Evolutionary conservation across 306 rosid genomes (phyloP), one percentile per base, ranked within the genome.

Genomic region (Morella rubra): DNA sequence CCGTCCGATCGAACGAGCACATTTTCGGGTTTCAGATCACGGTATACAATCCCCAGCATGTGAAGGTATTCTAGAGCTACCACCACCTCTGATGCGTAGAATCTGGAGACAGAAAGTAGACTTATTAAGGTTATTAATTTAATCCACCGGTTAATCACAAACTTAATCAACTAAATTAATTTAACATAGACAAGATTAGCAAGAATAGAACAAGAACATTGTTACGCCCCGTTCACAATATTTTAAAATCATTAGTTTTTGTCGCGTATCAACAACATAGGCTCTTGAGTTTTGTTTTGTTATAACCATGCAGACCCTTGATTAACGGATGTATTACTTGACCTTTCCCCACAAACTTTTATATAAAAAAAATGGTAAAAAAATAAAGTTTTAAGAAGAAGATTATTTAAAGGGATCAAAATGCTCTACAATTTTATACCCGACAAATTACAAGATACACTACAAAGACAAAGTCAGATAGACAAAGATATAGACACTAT

Each of bases 21-120:
- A 44, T 92, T 92, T 81, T 92, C 97, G 0, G 97, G 97, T 78
- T 92, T 92, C 0, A 92, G 83, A 84, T 92, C 97, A 72, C 97
- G 97, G 74, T 92, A 92, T 46, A 92, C 93, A 55, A 92, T 90
- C 53, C 97, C 97, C 85, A 90, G n/a, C 97, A 92, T 92, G 89
- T 92, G 97, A 77, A 92, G 97, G 82, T 92, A 92, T 73, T 92
- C 97, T 7, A 92, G 73, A 54, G 97, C 93, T 68, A 90, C 90
- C 54, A 92, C 76, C 50, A 92, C 93, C 82, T 92, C 97, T 8
- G 96, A 87, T 16, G 91, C 96, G 27, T 90, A 92, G 83, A 92
- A 92, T 81, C 96, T 92, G 91, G 11, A 49, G 54, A 74, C 5
- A 5, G 46, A 52, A 53, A 77, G 0, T 2, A 58, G 60, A 32